phyloP scores from a whole-genome alignment of 805 yeast genomes.

The Pichia nakasei region DNA sequence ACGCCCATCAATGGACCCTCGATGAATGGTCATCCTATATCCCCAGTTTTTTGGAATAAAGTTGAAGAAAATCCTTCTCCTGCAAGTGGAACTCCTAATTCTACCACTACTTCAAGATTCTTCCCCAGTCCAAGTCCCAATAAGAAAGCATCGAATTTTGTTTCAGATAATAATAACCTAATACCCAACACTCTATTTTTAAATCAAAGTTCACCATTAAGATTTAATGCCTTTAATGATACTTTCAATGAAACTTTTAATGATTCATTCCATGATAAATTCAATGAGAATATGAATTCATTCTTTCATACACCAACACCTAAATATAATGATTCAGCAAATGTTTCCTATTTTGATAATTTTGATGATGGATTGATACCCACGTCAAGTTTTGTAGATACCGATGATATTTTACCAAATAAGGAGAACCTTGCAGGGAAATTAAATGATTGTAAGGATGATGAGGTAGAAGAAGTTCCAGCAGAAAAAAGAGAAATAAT shows the following conservation, averaged over 20 bases:
- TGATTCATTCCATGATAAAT: no score
- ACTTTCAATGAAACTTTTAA: not conserved
- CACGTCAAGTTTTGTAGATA: constrained; percentile 4
- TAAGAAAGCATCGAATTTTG: not conserved
- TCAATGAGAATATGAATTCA: not conserved
- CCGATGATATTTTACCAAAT: not conserved
- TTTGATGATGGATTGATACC: not conserved
- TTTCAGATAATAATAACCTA: not conserved
- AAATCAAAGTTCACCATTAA: not conserved
- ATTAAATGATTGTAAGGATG: not conserved
- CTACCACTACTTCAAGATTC: constrained; percentile 18
- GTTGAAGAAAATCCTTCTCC: constrained; percentile 10
- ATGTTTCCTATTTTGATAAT: not conserved
- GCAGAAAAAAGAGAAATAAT: no score
- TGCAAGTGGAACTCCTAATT: not conserved
- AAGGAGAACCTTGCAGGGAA: not conserved
- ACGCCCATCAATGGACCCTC: not conserved
- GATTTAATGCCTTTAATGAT: not conserved
- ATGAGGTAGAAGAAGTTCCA: no score
- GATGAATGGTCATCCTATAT: no score
- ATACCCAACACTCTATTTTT: not conserved
- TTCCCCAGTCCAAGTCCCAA: constrained; percentile 26
- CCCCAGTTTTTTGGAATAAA: constrained; percentile 8
- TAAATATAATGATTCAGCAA: constrained; percentile 3
- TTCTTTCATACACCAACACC: constrained; percentile 8